Base-by-base conservation (phyloP, 2,329 filamentous ascomycete species). In the Aureobasidium sp. region DNA sequence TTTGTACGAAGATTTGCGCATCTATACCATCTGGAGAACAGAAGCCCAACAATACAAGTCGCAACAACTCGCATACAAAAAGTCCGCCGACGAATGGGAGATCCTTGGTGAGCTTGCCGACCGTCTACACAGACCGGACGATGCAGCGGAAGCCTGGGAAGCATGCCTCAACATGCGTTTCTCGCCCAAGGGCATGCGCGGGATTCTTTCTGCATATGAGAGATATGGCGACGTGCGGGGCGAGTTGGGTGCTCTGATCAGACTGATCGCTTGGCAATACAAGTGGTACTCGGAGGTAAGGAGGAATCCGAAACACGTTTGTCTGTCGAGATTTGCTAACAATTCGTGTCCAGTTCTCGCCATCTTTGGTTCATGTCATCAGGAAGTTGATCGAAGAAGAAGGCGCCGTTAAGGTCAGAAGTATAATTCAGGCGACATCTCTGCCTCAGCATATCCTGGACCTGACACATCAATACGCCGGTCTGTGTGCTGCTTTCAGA, bases 11-110 rank as follows among this genome's bases (percentile, higher is more conserved):
- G 94, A 99, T 71, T 82, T 99, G 21, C 90, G 94, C 54, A 93
- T 99, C 49, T 99, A 99, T 79, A 99, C 94, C 13, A 99, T 99
- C 74, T 99, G 94, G 94, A 88, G 94, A 61, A 97, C 94, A 0
- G 94, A 99, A 74, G 94, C 97, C 85, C 90, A 91, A 0, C 93
- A 97, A 73, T 97, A 92, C 72, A 87, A 90, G 27, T 90, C 93
- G 59, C 93, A 97, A 74, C 89, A 93, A 64, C 87, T 96, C 74
- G 88, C 95, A 67, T 99, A 97, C 79, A 94, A 94, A 77, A 99
- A 97, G 77, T 94, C 89, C 1, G 89, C 93, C 2, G 91, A 96
- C 67, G 94, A 99, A 73, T 99, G 94, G 94, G 94, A 99, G 75
- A 97, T 99, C 57, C 83, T 99, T 0, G 94, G 94, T 44, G 89